Evolutionary conservation across 106 monocot species (phyloP), one percentile per base, ranked within the genome.

Genomic region (Phalaenopsis aphrodite): DNA sequence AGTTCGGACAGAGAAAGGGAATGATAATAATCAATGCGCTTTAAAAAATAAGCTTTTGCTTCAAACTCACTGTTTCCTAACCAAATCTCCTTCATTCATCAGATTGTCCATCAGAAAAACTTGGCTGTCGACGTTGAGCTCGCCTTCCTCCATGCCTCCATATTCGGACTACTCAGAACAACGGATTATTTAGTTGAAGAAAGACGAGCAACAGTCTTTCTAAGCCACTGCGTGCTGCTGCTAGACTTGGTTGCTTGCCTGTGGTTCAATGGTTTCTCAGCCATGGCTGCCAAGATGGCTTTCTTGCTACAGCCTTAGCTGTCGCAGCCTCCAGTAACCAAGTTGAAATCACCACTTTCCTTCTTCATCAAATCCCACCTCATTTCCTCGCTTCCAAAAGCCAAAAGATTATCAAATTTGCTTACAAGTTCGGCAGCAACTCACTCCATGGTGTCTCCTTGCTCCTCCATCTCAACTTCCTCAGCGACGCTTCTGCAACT

Each of bases 61-160:
- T 45, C 45, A 45, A 45, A 7, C 48, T 48, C 11, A 9, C 48
- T 48, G 0, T 48, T 7, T 48, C 11, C 48, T 7, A 9, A 48
- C 48, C 7, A 48, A 8, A 7, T 48, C 48, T 8, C 48, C 48
- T 10, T 48, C 48, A 48, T 48, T 48, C 7, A 83, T 49, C 85
- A 96, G 95, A 91, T 96, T 85, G 95, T 93, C 61, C 90, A 87
- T 46, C 85, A 90, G 81, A 96, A 96, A 87, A 91, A 90, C 79
- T 78, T 96, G 72, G 87, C 89, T 67, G 89, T 96, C 19, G 93
- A 96, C 56, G 93, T 96, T 3, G 90, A 96, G 79, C 84, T 96
- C 24, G 96, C 96, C 6, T 84, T 96, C 55, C 88, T 88, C 56
- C 93, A 93, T 79, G 96, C 96, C 10, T 84, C 96, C 17, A 90